Evolutionary conservation across 176 grass and related monocot species (phyloP).

Genomic region (Puccinellia tenuiflora): DNA sequence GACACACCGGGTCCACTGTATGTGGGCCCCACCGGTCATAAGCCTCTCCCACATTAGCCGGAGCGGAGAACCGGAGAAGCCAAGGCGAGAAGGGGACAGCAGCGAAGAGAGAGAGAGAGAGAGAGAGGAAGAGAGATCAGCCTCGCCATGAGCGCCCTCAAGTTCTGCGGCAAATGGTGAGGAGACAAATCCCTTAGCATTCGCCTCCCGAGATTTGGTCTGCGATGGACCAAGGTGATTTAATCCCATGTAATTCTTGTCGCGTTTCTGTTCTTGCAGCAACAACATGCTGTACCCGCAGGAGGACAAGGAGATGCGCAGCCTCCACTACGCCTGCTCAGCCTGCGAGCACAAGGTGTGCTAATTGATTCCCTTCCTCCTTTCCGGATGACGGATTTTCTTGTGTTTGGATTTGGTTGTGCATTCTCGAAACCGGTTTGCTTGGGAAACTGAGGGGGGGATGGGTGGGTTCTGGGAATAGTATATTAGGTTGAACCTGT

Average conservation of each 20-base stretch:
- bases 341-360: slow-evolving; percentile 70
- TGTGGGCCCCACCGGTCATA: neutral
- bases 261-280: slow-evolving; percentile 28
- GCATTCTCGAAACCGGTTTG: slow-evolving; percentile 9
- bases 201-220: neutral
- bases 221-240: neutral
- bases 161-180: slow-evolving; percentile 72
- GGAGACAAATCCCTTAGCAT: neutral
- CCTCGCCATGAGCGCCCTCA: slow-evolving; percentile 56
- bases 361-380: neutral
- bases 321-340: slow-evolving; percentile 66
- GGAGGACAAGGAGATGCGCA: slow-evolving; percentile 69
- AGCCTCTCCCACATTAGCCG: neutral
- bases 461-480: neutral
- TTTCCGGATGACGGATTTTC: neutral
- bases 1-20: neutral
- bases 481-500: neutral
- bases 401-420: slow-evolving; percentile 4
- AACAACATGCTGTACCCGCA: slow-evolving; percentile 88
- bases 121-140: neutral
- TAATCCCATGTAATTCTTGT: neutral
- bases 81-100: neutral
- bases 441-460: neutral
- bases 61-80: neutral
- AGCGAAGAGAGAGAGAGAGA: neutral